Evolutionary conservation across 1,284 basidiomycete species (phyloP).

Genomic region (Naganishia sp.): DNA sequence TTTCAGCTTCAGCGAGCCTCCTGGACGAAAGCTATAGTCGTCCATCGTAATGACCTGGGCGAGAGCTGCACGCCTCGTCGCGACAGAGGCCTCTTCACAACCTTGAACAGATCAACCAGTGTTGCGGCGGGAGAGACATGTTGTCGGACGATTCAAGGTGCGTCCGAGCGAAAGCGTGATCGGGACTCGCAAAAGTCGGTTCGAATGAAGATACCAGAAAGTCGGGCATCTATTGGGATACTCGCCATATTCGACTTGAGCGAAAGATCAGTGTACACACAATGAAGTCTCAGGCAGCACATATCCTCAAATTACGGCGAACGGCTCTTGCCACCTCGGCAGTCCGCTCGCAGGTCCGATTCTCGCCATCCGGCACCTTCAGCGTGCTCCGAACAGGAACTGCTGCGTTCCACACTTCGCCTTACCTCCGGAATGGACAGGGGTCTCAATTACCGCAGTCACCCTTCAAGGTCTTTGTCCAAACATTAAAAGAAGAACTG

Average conservation of each 20-base stretch:
- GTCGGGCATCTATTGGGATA: background rate
- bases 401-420: slow-evolving; percentile 65
- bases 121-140: too few relatives aligned
- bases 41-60: slow-evolving; percentile 1
- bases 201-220: slow-evolving; percentile 25
- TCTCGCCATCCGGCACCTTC: slow-evolving; percentile 13
- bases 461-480: slow-evolving; percentile 94
- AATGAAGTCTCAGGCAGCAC: slow-evolving; percentile 25
- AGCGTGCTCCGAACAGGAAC: slow-evolving; percentile 5
- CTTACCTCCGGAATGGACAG: slow-evolving; percentile 58
- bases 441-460: slow-evolving; percentile 66
- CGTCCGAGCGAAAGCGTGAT: background rate
- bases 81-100: background rate
- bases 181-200: slow-evolving; percentile 16
- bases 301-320: slow-evolving; percentile 18
- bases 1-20: slow-evolving; percentile 33
- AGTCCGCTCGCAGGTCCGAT: background rate
- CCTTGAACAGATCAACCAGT: too few relatives aligned
- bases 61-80: background rate
- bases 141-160: background rate
- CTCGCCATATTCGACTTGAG: background rate
- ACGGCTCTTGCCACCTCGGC: slow-evolving; percentile 3
- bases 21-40: slow-evolving; percentile 33
- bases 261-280: background rate
- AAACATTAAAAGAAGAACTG: slow-evolving; percentile 88